These are phyloP conservation scores for Saturnispora gosingensis DNA, from an alignment of 805 yeast species.

Conservation along the genomic window DNA sequence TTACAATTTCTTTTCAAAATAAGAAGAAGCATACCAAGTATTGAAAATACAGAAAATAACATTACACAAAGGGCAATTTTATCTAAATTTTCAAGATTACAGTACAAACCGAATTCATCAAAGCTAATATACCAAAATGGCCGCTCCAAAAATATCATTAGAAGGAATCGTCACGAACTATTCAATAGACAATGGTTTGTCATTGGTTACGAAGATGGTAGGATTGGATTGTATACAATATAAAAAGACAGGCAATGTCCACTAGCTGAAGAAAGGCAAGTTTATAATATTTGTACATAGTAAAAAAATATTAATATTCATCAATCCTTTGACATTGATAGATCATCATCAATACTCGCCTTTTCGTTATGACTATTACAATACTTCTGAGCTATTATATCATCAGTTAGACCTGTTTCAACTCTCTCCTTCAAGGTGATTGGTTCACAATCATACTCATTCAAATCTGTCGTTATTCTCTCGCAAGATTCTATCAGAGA, in stretches of 20 bases:
- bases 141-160: slow-evolving; percentile 24
- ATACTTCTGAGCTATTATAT: slow-evolving; percentile 14
- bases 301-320: neutral
- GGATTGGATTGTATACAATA: slow-evolving; percentile 19
- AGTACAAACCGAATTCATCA: slow-evolving; percentile 11
- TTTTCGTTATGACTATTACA: slow-evolving; percentile 1
- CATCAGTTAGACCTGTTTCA: slow-evolving; percentile 19
- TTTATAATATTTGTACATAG: neutral
- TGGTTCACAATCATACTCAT: slow-evolving; percentile 20
- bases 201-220: slow-evolving; percentile 28
- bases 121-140: slow-evolving; percentile 23
- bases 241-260: neutral
- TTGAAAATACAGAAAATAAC: slow-evolving; percentile 7
- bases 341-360: slow-evolving; percentile 2
- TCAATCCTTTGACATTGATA: neutral
- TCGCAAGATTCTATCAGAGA: neutral
- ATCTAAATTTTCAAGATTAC: slow-evolving; percentile 16
- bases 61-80: slow-evolving; percentile 4
- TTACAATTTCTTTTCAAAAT: slow-evolving; percentile 21
- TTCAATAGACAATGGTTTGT: slow-evolving; percentile 22
- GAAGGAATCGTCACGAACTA: slow-evolving; percentile 21
- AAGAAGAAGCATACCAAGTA: slow-evolving; percentile 21
- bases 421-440: slow-evolving; percentile 21
- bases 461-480: slow-evolving; percentile 5
- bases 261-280: neutral